Evolutionary conservation across 441 rosid genomes (phyloP).

Genomic region (Eutrema salsugineum): DNA sequence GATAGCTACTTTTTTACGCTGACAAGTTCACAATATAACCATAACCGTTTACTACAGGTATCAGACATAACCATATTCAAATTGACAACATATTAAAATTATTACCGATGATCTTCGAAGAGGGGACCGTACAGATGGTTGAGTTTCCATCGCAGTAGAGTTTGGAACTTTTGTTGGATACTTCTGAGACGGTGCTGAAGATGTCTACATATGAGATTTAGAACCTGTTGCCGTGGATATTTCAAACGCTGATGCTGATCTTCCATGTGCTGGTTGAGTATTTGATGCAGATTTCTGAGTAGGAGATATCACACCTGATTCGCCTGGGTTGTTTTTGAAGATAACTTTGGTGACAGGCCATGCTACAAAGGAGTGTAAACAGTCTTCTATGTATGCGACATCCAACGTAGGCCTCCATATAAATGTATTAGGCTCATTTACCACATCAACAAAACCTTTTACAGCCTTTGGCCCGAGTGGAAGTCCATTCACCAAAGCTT

Average conservation of each 20-base stretch:
- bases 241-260: neutral
- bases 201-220: neutral
- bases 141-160: no score
- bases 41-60: neutral
- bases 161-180: neutral
- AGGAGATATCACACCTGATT: neutral
- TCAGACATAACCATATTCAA: neutral
- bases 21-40: neutral
- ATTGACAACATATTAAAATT: neutral
- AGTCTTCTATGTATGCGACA: neutral
- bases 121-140: no score
- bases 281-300: neutral
- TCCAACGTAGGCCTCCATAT: neutral
- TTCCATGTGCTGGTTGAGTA: neutral
- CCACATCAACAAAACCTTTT: neutral
- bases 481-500: neutral
- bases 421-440: neutral
- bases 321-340: neutral
- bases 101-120: neutral
- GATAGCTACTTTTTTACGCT: neutral
- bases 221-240: neutral
- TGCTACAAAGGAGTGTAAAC: neutral
- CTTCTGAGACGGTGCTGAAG: neutral
- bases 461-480: neutral
- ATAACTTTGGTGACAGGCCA: neutral